Percentiles rank a stretch among this genome's conserved stretches.
Conservation (phyloP, 1,284 basidiomycete genomes). For the Uromyces viciae-fabae region DNA sequence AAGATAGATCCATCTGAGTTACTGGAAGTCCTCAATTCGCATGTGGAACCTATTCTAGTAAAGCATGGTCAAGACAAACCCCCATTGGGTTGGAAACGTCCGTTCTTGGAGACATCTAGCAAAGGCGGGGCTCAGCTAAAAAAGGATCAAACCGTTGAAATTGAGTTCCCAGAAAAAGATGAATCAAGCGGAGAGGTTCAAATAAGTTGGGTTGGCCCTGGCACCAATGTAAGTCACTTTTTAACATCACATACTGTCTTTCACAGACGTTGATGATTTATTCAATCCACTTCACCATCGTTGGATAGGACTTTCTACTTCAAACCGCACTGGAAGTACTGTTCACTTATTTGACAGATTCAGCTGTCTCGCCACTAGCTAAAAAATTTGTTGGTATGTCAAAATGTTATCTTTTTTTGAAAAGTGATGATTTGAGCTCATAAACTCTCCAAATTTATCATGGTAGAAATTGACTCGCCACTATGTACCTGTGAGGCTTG, state of each 20-base stretch:
- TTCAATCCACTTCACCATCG: background rate
- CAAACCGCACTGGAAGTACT: constrained; percentile 32
- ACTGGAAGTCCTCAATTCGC: constrained; percentile 70
- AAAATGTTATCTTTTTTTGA: too few relatives aligned
- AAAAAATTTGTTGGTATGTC: constrained; percentile 45
- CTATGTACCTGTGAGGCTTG: constrained; percentile 64
- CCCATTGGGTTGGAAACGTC: constrained; percentile 80
- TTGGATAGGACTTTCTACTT: constrained; percentile 24
- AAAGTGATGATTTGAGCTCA: background rate
- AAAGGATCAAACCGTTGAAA: constrained; percentile 62
- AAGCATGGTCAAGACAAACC: constrained; percentile 69
- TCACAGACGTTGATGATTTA: background rate
- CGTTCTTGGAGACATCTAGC: constrained; percentile 84
- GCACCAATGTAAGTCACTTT: constrained; percentile 65
- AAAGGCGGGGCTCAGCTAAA: constrained; percentile 64
- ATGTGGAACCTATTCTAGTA: constrained; percentile 76
- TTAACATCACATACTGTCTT: background rate
- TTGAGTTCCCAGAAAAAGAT: constrained; percentile 97
- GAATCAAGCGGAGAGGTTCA: constrained; percentile 87
- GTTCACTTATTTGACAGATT: constrained; percentile 53
- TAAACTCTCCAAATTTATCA: constrained; percentile 71
- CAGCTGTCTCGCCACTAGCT: constrained; percentile 45
- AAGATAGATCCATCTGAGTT: constrained; percentile 60
- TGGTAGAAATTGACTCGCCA: constrained; percentile 89
- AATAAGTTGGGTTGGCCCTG: constrained; percentile 74